Percentiles rank a stretch among this genome's conserved stretches.
Conservation (phyloP, 208 protist species). For the Wallacemonas sp. region DNA sequence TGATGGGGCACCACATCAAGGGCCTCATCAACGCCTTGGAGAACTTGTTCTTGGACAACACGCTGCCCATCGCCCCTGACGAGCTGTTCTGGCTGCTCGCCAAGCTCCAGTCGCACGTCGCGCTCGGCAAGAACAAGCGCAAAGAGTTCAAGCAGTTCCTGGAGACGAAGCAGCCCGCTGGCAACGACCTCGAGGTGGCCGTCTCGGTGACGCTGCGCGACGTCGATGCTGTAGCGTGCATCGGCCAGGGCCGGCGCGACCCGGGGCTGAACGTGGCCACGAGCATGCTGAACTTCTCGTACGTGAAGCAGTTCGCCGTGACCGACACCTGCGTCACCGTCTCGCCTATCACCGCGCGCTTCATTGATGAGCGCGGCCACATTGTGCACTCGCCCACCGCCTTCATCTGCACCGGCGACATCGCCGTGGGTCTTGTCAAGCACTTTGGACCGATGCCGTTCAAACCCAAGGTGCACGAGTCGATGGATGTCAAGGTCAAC, state of each 20-base stretch:
- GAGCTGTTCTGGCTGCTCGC: conserved; percentile 88
- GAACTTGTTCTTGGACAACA: conserved; percentile 76
- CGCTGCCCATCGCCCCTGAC: conserved; percentile 59
- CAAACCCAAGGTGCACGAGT: conserved; percentile 68
- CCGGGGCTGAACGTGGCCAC: conserved; percentile 46
- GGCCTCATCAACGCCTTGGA: conserved; percentile 57
- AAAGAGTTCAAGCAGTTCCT: conserved; percentile 78
- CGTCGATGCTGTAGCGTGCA: conserved; percentile 39
- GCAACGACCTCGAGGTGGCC: conserved; percentile 70
- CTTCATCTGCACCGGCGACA: conserved; percentile 58
- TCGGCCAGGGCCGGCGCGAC: conserved; percentile 22
- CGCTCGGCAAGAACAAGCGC: conserved; percentile 71
- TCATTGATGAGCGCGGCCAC: conserved; percentile 27
- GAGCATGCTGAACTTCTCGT: conserved; percentile 57
- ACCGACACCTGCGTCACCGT: conserved; percentile 62
- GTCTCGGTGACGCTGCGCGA: conserved; percentile 56
- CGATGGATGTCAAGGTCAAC: conserved; percentile 54
- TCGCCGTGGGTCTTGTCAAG: conserved; percentile 49
- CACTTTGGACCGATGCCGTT: conserved; percentile 82
- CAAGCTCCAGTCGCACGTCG: conserved; percentile 73
- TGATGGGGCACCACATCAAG: conserved; percentile 73
- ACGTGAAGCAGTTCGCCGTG: conserved; percentile 68
- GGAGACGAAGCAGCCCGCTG: conserved; percentile 50
- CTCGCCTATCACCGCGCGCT: conserved; percentile 52
- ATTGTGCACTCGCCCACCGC: conserved; percentile 12